phyloP scores from a whole-genome alignment of 2,329 filamentous ascomycete species.

The Talaromyces sp. region DNA sequence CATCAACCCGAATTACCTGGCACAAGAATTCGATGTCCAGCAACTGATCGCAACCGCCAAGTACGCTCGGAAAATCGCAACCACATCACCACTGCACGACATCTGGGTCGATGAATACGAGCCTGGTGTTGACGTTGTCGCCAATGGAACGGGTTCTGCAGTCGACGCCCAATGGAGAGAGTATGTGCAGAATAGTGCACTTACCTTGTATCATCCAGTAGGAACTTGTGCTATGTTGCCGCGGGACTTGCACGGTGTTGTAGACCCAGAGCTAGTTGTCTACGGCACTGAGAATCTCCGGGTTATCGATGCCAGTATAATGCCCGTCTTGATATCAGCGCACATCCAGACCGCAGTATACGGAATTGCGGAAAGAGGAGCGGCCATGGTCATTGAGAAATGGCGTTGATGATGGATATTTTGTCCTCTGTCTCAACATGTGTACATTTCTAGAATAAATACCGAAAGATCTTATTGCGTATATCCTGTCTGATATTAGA shows the following conservation, averaged over 20 bases:
- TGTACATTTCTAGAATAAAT: neutral
- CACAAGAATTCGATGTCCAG: neutral
- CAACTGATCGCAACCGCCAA: neutral
- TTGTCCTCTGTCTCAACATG: neutral
- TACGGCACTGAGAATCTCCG: neutral
- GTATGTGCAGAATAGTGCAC: neutral
- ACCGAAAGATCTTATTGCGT: neutral
- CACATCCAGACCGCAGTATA: neutral
- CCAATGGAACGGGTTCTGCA: neutral
- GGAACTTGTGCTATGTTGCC: neutral
- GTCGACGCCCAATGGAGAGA: neutral
- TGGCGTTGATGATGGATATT: slow-evolving; percentile 10
- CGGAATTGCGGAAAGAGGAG: neutral
- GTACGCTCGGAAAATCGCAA: neutral
- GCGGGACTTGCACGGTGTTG: neutral
- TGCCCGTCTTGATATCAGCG: neutral
- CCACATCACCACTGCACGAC: neutral
- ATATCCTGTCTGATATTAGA: neutral
- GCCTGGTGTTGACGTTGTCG: neutral
- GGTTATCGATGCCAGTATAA: neutral
- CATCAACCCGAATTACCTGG: neutral
- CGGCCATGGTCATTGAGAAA: neutral
- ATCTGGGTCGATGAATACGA: neutral
- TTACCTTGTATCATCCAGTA: neutral
- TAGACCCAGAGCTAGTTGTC: slow-evolving; percentile 1